Percentiles rank a stretch among this genome's conserved stretches.
These are phyloP conservation scores for Cordyceps javanica DNA, from an alignment of 2,329 filamentous ascomycete genomes.

Conservation along the genomic window DNA sequence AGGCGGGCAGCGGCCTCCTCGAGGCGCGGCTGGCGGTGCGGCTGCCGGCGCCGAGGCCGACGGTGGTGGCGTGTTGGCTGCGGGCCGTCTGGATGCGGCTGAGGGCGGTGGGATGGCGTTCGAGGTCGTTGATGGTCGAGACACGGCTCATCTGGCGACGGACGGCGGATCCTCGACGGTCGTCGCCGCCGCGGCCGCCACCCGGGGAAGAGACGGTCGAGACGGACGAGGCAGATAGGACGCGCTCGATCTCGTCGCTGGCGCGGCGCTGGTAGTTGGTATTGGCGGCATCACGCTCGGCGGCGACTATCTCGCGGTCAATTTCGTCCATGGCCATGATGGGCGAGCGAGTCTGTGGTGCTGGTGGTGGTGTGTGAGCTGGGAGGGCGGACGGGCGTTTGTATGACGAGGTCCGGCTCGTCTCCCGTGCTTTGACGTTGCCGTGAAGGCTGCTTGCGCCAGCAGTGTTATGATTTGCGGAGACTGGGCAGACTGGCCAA, in stretches of 20 bases:
- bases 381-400: neutral
- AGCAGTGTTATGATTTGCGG: neutral
- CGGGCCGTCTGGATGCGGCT: slow-evolving; percentile 64
- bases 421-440: slow-evolving; percentile 9
- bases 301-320: slow-evolving; percentile 47
- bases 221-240: slow-evolving; percentile 46
- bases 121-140: slow-evolving; percentile 61
- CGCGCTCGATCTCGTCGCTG: slow-evolving; percentile 54
- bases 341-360: neutral
- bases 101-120: slow-evolving; percentile 62
- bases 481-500: neutral
- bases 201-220: slow-evolving; percentile 39
- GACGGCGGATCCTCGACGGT: slow-evolving; percentile 24
- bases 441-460: neutral
- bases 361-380: neutral
- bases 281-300: slow-evolving; percentile 50
- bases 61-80: slow-evolving; percentile 65
- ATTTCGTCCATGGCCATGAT: slow-evolving; percentile 43
- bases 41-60: slow-evolving; percentile 44
- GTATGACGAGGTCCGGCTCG: neutral
- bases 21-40: slow-evolving; percentile 41
- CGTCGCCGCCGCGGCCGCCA: slow-evolving; percentile 21
- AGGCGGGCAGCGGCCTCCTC: slow-evolving; percentile 56
- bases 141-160: slow-evolving; percentile 51
- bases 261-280: slow-evolving; percentile 31